A percentile compares a stretch with the other conserved stretches of the same genome.
Conservation (phyloP, 208 protist genomes). For the Leishmania major region DNA sequence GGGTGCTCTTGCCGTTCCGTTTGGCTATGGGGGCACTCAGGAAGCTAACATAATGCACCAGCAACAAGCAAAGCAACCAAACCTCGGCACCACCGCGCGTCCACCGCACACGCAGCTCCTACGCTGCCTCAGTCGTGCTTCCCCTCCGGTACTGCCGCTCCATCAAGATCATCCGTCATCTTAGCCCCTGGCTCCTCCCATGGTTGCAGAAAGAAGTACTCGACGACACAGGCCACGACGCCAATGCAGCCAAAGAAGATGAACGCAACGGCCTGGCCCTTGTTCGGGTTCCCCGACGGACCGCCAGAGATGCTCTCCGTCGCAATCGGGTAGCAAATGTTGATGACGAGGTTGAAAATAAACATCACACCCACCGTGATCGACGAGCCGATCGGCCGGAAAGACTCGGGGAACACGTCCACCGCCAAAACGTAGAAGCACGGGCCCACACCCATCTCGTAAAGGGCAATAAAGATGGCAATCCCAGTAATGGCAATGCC, state of each 20-base stretch:
- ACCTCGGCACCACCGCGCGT: neutral
- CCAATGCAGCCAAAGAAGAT: slow-evolving; percentile 69
- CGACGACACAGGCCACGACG: slow-evolving; percentile 42
- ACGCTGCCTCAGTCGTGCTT: neutral
- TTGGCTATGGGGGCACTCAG: neutral
- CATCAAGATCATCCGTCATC: neutral
- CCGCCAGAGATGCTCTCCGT: slow-evolving; percentile 67
- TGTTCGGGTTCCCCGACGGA: slow-evolving; percentile 56
- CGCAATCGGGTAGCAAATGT: slow-evolving; percentile 62
- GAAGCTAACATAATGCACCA: neutral
- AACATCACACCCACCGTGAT: slow-evolving; percentile 53
- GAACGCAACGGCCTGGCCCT: slow-evolving; percentile 62
- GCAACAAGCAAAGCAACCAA: neutral
- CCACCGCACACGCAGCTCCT: neutral
- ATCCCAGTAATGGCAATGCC: slow-evolving; percentile 57
- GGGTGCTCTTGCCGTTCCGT: neutral
- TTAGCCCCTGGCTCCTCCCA: slow-evolving; percentile 16
- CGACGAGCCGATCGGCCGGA: slow-evolving; percentile 55
- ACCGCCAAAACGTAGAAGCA: slow-evolving; percentile 64
- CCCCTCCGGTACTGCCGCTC: neutral
- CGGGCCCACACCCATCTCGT: slow-evolving; percentile 58
- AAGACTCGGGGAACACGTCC: slow-evolving; percentile 65
- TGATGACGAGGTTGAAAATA: slow-evolving; percentile 67
- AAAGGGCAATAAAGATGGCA: slow-evolving; percentile 54
- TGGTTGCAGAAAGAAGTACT: slow-evolving; percentile 55